phyloP scores from a whole-genome alignment of 2,329 filamentous ascomycete genomes.

The Aspergillus versicolor region DNA sequence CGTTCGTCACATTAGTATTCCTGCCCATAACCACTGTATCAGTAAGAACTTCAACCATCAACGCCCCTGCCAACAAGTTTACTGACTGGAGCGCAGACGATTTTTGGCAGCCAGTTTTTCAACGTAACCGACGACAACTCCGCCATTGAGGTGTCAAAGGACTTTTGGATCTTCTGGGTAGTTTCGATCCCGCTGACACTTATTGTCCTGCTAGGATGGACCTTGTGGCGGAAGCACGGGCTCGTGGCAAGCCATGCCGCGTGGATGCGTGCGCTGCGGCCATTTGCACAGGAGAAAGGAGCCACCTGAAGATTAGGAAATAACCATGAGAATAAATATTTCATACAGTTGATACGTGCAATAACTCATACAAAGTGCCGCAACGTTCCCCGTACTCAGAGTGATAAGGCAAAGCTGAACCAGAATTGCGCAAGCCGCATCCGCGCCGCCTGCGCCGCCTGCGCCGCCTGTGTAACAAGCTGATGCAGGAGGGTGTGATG shows the following conservation, averaged over 20 bases:
- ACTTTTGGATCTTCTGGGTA: constrained; percentile 3
- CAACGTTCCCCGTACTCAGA: no score
- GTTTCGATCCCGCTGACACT: background rate
- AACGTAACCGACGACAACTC: background rate
- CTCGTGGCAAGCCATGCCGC: background rate
- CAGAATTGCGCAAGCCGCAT: background rate
- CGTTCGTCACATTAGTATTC: constrained; percentile 1
- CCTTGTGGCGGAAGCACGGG: background rate
- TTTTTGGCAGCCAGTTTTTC: constrained; percentile 5
- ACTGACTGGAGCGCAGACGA: background rate
- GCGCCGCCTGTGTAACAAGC: no score
- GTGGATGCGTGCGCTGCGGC: background rate
- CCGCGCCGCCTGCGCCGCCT: no score
- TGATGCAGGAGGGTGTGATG: no score
- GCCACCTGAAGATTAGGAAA: background rate
- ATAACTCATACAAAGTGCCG: no score
- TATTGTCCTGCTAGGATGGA: background rate
- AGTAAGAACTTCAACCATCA: background rate
- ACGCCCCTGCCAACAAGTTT: no score
- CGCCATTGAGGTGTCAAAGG: background rate
- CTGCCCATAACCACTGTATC: background rate
- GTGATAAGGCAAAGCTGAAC: no score
- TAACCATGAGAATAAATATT: background rate
- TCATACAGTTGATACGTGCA: no score
- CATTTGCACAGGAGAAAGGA: background rate